Conservation (phyloP, 169 alveolate species). For the Condylostoma magnum region DNA sequence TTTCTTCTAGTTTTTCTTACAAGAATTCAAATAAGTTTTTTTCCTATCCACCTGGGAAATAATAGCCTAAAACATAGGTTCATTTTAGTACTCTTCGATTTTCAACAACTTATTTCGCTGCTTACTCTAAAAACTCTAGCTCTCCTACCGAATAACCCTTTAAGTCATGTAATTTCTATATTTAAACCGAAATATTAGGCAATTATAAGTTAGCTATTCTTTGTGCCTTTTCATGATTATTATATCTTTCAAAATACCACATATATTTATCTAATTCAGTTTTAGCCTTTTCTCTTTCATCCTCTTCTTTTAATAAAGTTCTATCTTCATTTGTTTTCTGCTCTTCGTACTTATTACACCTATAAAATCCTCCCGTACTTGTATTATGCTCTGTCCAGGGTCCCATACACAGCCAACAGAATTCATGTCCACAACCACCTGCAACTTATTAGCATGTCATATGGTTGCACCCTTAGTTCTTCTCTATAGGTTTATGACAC, state of each 20-base stretch:
- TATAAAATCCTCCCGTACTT: conserved; percentile 56
- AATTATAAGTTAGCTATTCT: conserved; percentile 14
- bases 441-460: conserved; percentile 68
- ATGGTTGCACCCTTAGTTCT: conserved; percentile 79
- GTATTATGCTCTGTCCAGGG: conserved; percentile 66
- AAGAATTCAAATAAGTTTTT: conserved; percentile 47
- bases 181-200: conserved; percentile 33
- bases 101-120: conserved; percentile 57
- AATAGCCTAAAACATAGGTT: conserved; percentile 69
- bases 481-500: conserved; percentile 68
- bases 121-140: conserved; percentile 59
- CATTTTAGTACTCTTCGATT: conserved; percentile 70
- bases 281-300: conserved; percentile 35
- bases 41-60: conserved; percentile 35
- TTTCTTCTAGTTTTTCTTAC: conserved; percentile 38
- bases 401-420: conserved; percentile 75
- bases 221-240: conserved; percentile 31
- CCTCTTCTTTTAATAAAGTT: conserved; percentile 22
- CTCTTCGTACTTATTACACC: conserved; percentile 49
- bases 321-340: background rate
- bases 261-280: conserved; percentile 41
- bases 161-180: conserved; percentile 33
- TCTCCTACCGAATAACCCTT: conserved; percentile 49
- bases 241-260: conserved; percentile 48
- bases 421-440: conserved; percentile 75